Base-by-base conservation (phyloP, 2,329 filamentous ascomycete species). In the Xenosphaeropsis pyriputrescens region DNA sequence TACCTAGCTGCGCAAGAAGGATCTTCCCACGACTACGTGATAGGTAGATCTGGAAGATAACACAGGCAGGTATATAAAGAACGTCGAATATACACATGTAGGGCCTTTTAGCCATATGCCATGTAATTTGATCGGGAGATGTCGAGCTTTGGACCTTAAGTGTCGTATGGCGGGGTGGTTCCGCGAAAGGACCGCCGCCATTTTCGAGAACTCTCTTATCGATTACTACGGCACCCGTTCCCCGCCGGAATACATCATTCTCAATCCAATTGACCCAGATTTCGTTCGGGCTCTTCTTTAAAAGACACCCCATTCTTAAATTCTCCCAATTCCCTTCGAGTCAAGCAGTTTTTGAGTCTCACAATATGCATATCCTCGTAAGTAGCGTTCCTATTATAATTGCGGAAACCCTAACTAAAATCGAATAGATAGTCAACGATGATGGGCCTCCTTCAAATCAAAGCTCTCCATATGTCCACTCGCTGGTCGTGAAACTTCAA, bases 381-480 rank as follows among this genome's bases (percentile, higher is more conserved):
- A 54, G 61, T 55, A 13, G 7, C 16, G 12, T 16, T 13, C 18
- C 15, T 18, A 34, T 36, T 18, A 18, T 14, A 14, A 15, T 26
- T 29, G 32, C 15, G 32, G 14, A 18, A 35, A 15, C 35, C 37
- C 31, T 35, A 39, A 30, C 36, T 37, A 39, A 42, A 37, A 36
- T 39, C 41, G 38, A 36, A 16, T 32, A 56, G 54, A 63, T 82
- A 39, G 75, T 75, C 47, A 89, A 89, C 63, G 83, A 89, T 54
- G 83, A 89, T 61, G 83, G 83, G 13, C 83, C 83, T 37, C 83
- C 83, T 45, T 85, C 79, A 22, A 70, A 77, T 42, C 72, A 80
- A 53, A 83, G 82, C 30, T 86, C 82, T 34, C 84, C 84, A 6
- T 89, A 89, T 52, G 72, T 89, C 43, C 81, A 85, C 62, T 77